phyloP scores from a whole-genome alignment of 2,329 filamentous ascomycete genomes.

The Chrysoporthe cubensis region DNA sequence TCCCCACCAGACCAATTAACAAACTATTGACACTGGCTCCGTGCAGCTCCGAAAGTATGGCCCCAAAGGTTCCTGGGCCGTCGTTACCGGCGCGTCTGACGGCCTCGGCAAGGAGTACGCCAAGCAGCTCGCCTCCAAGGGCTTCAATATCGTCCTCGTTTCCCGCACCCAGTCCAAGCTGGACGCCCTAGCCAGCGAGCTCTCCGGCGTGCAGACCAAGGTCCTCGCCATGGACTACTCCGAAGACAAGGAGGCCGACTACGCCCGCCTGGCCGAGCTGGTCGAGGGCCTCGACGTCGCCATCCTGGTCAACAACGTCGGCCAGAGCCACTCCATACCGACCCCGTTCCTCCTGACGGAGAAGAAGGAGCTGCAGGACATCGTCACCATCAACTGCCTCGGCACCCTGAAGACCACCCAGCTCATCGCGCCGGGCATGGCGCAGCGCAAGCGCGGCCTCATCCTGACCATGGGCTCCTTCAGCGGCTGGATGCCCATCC shows the following conservation, averaged over 20 bases:
- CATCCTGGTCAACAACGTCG: conserved; percentile 96
- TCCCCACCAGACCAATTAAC: background rate
- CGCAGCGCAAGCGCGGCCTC: conserved; percentile 80
- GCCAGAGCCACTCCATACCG: conserved; percentile 90
- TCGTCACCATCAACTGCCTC: conserved; percentile 93
- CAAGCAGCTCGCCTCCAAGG: conserved; percentile 83
- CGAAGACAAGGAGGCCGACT: conserved; percentile 78
- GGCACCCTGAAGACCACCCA: conserved; percentile 89
- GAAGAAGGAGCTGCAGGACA: conserved; percentile 80
- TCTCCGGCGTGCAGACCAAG: conserved; percentile 72
- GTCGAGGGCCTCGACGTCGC: conserved; percentile 77
- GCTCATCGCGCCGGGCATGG: conserved; percentile 82
- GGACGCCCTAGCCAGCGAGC: conserved; percentile 73
- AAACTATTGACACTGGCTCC: conserved; percentile 2
- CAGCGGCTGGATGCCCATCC: conserved; percentile 88
- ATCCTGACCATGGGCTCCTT: conserved; percentile 98
- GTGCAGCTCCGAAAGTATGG: conserved; percentile 84
- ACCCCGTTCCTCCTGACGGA: conserved; percentile 84
- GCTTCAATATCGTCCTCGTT: conserved; percentile 93
- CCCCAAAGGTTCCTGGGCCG: conserved; percentile 88
- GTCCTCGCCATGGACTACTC: conserved; percentile 91
- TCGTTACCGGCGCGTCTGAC: conserved; percentile 94
- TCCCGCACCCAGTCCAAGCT: conserved; percentile 96
- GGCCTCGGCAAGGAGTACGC: conserved; percentile 97
- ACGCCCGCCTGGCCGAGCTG: conserved; percentile 70